Evolutionary conservation across 2,329 filamentous ascomycete genomes (phyloP).

Genomic region (Cladophialophora immunda): DNA sequence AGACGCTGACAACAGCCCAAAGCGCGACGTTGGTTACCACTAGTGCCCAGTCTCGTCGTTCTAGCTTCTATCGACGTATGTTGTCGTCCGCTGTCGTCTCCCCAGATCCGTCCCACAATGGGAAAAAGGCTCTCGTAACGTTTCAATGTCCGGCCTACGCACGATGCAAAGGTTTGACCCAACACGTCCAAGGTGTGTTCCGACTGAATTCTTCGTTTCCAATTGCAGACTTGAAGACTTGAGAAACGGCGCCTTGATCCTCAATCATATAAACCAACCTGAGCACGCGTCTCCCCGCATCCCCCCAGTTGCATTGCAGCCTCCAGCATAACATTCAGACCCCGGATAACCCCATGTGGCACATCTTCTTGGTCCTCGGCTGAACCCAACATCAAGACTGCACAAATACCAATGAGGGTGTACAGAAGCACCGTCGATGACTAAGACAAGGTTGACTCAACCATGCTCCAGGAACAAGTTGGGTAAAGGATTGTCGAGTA

Average conservation of each 20-base stretch:
- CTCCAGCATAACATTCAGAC: not conserved
- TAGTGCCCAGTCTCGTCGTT: too few relatives aligned
- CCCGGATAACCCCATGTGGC: slow-evolving; percentile 3
- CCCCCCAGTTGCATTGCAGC: not conserved
- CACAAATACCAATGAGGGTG: not conserved
- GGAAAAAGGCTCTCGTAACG: not conserved
- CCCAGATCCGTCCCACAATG: not conserved
- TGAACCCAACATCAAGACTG: not conserved
- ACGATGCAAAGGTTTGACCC: too few relatives aligned
- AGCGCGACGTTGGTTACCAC: too few relatives aligned
- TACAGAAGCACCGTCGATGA: not conserved
- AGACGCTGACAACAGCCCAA: not conserved
- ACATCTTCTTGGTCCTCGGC: slow-evolving; percentile 8
- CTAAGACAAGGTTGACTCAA: not conserved
- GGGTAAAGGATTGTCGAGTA: not conserved
- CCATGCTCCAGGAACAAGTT: not conserved
- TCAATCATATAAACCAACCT: not conserved
- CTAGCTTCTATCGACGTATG: not conserved
- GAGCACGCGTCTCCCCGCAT: not conserved
- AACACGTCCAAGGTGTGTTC: not conserved
- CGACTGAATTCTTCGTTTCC: not conserved
- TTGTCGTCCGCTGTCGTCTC: not conserved
- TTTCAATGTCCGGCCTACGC: not conserved
- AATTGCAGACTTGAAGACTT: not conserved
- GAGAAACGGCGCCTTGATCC: not conserved